A percentile compares a stretch with the other conserved stretches of the same genome.
These are phyloP conservation scores for Oryza officinalis DNA, from an alignment of 176 grass and related monocot species.

Conservation along the genomic window DNA sequence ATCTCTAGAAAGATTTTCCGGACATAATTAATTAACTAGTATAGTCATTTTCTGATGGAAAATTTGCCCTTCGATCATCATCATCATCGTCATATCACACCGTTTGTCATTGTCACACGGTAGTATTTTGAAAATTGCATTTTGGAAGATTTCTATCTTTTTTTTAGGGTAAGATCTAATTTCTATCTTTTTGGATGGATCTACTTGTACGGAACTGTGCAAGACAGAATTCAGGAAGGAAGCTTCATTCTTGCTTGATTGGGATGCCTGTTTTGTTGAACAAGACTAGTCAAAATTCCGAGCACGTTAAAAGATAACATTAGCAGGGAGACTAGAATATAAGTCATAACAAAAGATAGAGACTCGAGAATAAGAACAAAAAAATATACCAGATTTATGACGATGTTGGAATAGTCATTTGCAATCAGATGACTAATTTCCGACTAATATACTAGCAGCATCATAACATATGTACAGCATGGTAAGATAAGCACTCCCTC, in stretches of 20 bases:
- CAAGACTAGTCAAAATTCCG: slow-evolving; percentile 6
- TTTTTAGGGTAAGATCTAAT: background rate
- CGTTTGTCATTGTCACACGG: background rate
- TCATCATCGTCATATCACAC: background rate
- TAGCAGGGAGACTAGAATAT: background rate
- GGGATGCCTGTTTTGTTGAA: background rate
- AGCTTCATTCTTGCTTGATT: background rate
- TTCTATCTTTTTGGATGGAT: background rate
- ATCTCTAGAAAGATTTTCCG: background rate
- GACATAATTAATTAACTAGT: background rate
- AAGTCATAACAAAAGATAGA: background rate
- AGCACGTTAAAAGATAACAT: background rate
- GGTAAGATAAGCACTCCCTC: too few species aligned
- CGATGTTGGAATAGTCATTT: background rate
- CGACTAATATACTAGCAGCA: background rate
- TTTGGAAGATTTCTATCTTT: background rate
- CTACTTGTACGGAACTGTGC: background rate
- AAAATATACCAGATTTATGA: slow-evolving; percentile 8
- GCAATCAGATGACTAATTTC: background rate
- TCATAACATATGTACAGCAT: background rate
- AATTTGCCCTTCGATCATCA: background rate
- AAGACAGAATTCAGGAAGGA: background rate
- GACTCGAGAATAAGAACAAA: background rate
- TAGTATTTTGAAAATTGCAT: background rate
- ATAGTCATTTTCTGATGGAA: background rate